These are phyloP conservation scores for Phytophthora pinifolia DNA, from an alignment of 352 stramenopile genomes.

Conservation along the genomic window DNA sequence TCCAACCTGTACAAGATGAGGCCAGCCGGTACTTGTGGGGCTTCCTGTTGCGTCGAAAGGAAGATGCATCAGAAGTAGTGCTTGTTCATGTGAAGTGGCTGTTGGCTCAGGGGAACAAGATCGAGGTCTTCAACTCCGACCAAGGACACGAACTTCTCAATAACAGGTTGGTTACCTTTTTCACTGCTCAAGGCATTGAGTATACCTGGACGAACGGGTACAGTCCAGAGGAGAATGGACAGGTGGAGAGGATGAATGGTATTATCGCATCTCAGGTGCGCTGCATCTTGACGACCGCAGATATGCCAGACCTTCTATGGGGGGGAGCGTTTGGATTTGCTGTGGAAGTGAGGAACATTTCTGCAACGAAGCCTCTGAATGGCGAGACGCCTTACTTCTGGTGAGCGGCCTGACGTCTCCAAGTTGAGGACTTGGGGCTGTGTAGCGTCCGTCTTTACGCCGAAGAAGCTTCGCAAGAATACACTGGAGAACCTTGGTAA, in stretches of 20 bases:
- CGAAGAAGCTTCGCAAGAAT: conserved; percentile 2
- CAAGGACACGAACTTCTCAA: conserved; percentile 1
- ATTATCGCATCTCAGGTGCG: neutral
- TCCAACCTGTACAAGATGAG: no score
- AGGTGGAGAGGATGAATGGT: conserved; percentile 7
- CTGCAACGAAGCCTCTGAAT: neutral
- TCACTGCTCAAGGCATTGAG: neutral
- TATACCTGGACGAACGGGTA: conserved; percentile 1
- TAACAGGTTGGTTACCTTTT: neutral
- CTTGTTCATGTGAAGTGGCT: neutral
- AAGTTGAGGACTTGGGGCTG: conserved; percentile 10
- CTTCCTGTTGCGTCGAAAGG: no score
- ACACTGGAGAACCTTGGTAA: conserved; percentile 11
- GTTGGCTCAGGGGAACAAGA: conserved; percentile 8
- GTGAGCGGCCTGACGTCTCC: conserved; percentile 7
- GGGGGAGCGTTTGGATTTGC: conserved; percentile 2
- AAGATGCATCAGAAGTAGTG: no score
- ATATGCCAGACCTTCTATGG: conserved; percentile 11
- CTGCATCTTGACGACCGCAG: neutral
- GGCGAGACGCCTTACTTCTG: conserved; percentile 9
- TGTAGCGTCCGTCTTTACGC: conserved; percentile 12
- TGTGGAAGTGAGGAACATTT: conserved; percentile 9
- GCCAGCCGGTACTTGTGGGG: no score
- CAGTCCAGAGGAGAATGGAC: neutral
- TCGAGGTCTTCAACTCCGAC: conserved; percentile 4